Evolutionary conservation across 352 stramenopile genomes (phyloP), one percentile per base, ranked within the genome.

Genomic region (Globisporangium takayamanum): DNA sequence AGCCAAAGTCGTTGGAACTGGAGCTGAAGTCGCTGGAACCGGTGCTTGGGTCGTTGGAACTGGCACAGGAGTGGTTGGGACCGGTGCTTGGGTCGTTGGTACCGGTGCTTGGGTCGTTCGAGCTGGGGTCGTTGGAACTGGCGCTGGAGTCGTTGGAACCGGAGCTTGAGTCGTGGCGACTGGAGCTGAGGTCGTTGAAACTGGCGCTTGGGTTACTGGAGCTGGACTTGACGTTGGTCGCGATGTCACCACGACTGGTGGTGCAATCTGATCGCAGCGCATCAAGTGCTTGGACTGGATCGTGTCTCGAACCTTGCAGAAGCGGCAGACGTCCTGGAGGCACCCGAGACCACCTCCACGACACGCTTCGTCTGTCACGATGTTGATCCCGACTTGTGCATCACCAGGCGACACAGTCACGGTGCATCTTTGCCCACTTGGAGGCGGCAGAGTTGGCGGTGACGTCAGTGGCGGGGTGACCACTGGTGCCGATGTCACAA

Each of bases 341-440:
- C 62, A 68, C 8, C 62, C 62, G 18, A 68, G 52, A 37, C 57
- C 57, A 16, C 62, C 62, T 15, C 48, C 26, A 20, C 18, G 46
- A 16, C 62, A 68, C 15, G 39, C 25, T 20, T 30, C 28, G 18
- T 68, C 62, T 14, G 57, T 66, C 28, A 57, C 53, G 7, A 57
- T 30, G 53, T 66, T n/a, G 41, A 68, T 42, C 4, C 57, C 62
- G 37, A 48, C 48, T 10, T 22, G 52, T 14, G 48, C 52, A 15
- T 68, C 62, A 22, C 51, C 59, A 36, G 49, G 50, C 10, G 57
- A 60, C 36, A 68, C 49, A 3, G 15, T 15, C 5, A 20, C 30
- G 3, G 39, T 57, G 57, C 56, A 62, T n/a, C 53, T 28, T 36
- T 41, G 50, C 1, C 16, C 57, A 16, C 10, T 47, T 12, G 30